Base-by-base conservation (phyloP, 2,329 filamentous ascomycete species). In the Fusarium nelsonii region DNA sequence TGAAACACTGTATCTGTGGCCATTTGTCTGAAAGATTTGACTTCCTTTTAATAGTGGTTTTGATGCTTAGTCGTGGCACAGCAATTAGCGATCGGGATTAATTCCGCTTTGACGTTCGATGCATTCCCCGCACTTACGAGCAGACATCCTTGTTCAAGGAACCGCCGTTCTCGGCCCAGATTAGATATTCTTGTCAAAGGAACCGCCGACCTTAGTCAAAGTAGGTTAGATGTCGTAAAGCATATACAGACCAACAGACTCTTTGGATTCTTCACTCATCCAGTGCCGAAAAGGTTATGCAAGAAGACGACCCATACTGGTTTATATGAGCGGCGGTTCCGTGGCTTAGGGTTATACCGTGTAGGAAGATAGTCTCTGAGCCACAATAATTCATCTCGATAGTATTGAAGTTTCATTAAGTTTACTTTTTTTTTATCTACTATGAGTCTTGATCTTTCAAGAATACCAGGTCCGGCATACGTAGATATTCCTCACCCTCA, bases 361-460 rank as follows among this genome's bases (percentile, higher is more conserved):
- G 30, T 4, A 30, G 8, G 30, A 30, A 30, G 8, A 30, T 30
- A 11, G 8, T 11, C 30, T 30, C 30, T 11, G 9, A 30, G 30
- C 10, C 3, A 11, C 3, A 30, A 11, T 30, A 11, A 9, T 30
- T 30, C 3, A 30, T 30, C 30, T 30, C 10, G 8, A 8, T 30
- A 11, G 8, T 30, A 30, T 8, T 30, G 28, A 10, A 30, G 10
- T 23, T 23, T 23, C 23, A 30, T 30, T 30, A 30, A 8, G 28
- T 30, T 23, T 23, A 23, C 23, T 5, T 23, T 5, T 23, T 23
- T 23, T 23, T 3, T 41, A 3, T 20, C 18, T 14, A 5, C 20
- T 41, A 23, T 16, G 14, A 8, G 8, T 15, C 81, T n/a, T 34
- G 32, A 10, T 8, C 12, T 5, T 50, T 50, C 1, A 50, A 20